Evolutionary conservation across 768 basidiomycete species (phyloP).

Genomic region (Crassisporium funariophilum): DNA sequence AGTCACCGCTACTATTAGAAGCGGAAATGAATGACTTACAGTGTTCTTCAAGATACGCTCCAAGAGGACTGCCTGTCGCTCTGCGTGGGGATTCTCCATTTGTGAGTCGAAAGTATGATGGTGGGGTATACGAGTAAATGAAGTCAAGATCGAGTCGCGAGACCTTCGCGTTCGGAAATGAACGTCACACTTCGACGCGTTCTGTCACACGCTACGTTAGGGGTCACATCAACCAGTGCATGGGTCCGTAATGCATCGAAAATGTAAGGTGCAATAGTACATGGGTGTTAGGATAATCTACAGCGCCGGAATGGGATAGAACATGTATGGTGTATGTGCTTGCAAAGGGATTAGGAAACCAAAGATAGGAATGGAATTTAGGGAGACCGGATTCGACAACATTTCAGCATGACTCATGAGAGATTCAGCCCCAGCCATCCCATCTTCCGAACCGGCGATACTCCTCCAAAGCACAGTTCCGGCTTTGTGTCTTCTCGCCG

Average conservation of each 20-base stretch:
- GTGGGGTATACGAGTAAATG: no score
- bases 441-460: conserved; percentile 83
- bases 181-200: conserved; percentile 8
- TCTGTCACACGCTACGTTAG: conserved; percentile 9
- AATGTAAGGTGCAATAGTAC: background rate
- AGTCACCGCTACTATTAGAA: conserved; percentile 1
- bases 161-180: no score
- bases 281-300: no score
- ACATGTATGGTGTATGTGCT: no score
- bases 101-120: no score
- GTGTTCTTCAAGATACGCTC: conserved; percentile 91
- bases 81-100: conserved; percentile 98
- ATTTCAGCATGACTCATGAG: no score
- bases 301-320: no score
- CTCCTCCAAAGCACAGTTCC: conserved; percentile 72
- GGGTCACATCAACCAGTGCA: no score
- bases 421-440: conserved; percentile 87
- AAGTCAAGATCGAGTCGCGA: background rate
- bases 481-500: conserved; percentile 58
- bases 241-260: no score
- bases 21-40: conserved; percentile 45
- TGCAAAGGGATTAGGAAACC: no score
- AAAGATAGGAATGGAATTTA: no score
- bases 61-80: conserved; percentile 86
- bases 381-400: no score